Evolutionary conservation across 108 stramenopile genomes (phyloP), one percentile per base, ranked within the genome.

Genomic region (Cyclotella baltica): DNA sequence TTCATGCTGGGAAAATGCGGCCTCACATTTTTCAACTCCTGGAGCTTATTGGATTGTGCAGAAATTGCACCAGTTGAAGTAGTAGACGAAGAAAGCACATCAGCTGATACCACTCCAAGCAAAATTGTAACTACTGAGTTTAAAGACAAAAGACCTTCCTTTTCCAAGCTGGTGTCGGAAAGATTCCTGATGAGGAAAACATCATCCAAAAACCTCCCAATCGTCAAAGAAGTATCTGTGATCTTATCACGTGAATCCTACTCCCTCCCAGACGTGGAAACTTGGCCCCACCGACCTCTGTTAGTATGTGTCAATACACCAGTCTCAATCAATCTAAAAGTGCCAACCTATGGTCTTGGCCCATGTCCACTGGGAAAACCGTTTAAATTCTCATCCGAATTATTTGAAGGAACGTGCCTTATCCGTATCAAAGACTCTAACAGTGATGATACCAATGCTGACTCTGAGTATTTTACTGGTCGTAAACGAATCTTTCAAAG

Each of bases 331-430:
- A 38, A 64, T 50, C n/a, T 84, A n/a, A 72, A 68, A 51, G 77
- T 71, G 6, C 77, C 78, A 15, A 27, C 52, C 3, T 73, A 75
- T 55, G 77, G 71, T 6, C 29, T 35, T 23, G 78, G 81, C 0
- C 15, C 66, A 15, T 58, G 80, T 33, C 76, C 83, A 4, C 58
- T 83, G 3, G 83, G 83, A 25, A 50, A 62, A 35, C 78, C 83
- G 23, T 79, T 83, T 55, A 51, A 84, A 34, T 91, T 91, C 62
- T 83, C 85, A 27, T 83, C 81, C 8, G 76, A 75, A 22, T 34
- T 91, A 25, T 91, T 91, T 69, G 76, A 76, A 29, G 90, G 90
- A 4, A 84, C 18, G 19, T 81, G 83, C 57, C 30, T 91, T 11
- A 75, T 87, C 11, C 79, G 90, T 6, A 20, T 91, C 36, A 76